A percentile compares a stretch with the other conserved stretches of the same genome.
Conservation (phyloP, 177 flowering plant genomes). For the Vitis hybrid region DNA sequence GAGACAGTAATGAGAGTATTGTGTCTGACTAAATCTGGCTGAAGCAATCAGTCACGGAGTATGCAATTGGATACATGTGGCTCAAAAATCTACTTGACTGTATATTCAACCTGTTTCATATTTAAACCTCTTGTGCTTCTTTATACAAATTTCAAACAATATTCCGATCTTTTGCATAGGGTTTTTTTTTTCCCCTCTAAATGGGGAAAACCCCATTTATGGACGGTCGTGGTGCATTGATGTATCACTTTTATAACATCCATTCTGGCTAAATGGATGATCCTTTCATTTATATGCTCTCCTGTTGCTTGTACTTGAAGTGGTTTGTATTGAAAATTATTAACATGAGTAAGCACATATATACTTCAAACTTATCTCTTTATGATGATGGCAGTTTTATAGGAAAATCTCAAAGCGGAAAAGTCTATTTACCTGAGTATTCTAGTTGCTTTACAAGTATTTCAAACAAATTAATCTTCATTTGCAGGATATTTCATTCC, state of each 20-base stretch:
- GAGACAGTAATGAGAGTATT: neutral
- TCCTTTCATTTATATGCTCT: neutral
- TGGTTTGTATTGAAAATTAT: neutral
- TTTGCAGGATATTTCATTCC: conserved; percentile 81
- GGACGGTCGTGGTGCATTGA: neutral
- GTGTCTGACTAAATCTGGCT: neutral
- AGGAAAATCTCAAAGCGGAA: too few relatives aligned
- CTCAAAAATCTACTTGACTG: neutral
- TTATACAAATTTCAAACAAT: neutral
- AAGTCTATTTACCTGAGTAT: too few relatives aligned
- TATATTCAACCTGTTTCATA: neutral
- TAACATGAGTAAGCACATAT: too few relatives aligned
- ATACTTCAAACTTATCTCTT: too few relatives aligned
- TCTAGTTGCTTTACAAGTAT: too few relatives aligned
- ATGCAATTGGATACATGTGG: neutral
- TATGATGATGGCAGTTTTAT: too few relatives aligned
- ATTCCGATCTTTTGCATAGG: neutral
- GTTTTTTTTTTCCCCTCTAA: neutral
- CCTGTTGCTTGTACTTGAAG: neutral
- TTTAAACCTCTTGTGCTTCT: neutral
- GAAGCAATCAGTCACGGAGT: too few relatives aligned
- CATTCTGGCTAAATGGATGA: neutral
- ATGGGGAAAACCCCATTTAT: neutral
- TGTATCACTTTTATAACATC: neutral
- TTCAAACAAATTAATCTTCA: neutral